Base-by-base conservation (phyloP, 1,284 basidiomycete genomes). In the Fomitopsis schrenkii region DNA sequence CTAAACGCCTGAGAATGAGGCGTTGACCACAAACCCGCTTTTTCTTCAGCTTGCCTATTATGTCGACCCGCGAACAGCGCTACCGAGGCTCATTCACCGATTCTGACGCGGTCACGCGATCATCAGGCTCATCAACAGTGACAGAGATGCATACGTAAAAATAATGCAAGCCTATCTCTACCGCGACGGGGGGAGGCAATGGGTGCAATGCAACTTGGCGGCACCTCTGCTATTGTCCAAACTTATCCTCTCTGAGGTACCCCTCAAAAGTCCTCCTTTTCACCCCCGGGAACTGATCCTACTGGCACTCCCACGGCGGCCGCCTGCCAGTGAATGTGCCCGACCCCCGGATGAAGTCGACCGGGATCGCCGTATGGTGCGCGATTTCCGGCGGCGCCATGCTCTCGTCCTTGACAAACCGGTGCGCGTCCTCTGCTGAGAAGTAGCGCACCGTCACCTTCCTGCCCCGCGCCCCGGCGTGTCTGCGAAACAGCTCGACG, bases 241-340 rank as follows among this genome's bases (percentile, higher is more conserved):
- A 63, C 40, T 52, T 54, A 35, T 58, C 57, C 56, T 60, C 55
- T 46, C n/a, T n/a, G n/a, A 60, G 19, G 38, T 60, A 63, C 1
- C 55, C 59, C 38, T 60, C 62, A 28, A 60, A 58, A 2, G 59
- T 60, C 36, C 52, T 58, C 28, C 59, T 58, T 36, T 59, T 35
- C 50, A 63, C 62, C 59, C 59, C 62, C 56, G 59, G 62, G 28
- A 58, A 60, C 22, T 58, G 28, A 9, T 61, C 35, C 56, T 56
- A 60, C 19, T 63, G 55, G 41, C 55, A 63, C 42, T 60, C 62
- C 59, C 52, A 60, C 9, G 48, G 62, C 42, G 50, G 26, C 10
- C 59, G 50, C 3, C 57, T 40, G 50, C 22, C 22, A 22, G 22
- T 22, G 22, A 63, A 58, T 15, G 33, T 55, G 42, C 59, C 59